Evolutionary conservation across 768 basidiomycete genomes (phyloP), one percentile per base, ranked within the genome.

Genomic region (Hortiboletus flavorubellus): DNA sequence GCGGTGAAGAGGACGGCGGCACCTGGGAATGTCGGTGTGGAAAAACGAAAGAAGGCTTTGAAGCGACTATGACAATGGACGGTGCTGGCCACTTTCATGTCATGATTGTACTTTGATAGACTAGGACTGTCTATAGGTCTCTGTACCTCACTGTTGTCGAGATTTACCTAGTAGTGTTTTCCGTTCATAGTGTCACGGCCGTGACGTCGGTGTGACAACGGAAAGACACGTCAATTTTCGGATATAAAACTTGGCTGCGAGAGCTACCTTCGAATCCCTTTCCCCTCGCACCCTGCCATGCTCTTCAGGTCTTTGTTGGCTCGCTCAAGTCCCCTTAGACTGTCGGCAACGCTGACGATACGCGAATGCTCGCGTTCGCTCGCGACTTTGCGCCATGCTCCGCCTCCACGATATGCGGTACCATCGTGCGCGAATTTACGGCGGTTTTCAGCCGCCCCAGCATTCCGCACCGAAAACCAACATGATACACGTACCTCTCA

Each of bases 11-110:
- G 89, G 47, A 61, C 68, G 5, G 77, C 84, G 15, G 83, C 86
- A 1, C 79, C 84, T 0, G 78, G 79, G 2, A 74, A 72, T 11
- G 79, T 77, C 3, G 83, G 83, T 2, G 83, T 81, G 4, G 90
- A 91, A 73, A 93, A 93, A 75, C 78, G 91, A 70, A 93, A 93
- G 80, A 93, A 92, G 77, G 91, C 91, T 5, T 72, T 93, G 62
- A 93, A 89, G 73, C 78, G 91, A 59, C 72, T 93, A 70, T 93
- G 63, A 72, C 14, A 31, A 41, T 39, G 51, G 46, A 53, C 18
- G 10, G 41, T 52, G 39, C 54, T 31, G 53, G 56, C 45, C 50
- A 46, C 26, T 16, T 41, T 42, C 34, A 35, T 15, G 2, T 45
- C 4, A 51, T 37, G 53, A 35, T 8, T 62, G 53, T 54, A 54